Evolutionary conservation across 179 eudicot genomes (phyloP), one percentile per base, ranked within the genome.

Genomic region (Spergularia azorica): DNA sequence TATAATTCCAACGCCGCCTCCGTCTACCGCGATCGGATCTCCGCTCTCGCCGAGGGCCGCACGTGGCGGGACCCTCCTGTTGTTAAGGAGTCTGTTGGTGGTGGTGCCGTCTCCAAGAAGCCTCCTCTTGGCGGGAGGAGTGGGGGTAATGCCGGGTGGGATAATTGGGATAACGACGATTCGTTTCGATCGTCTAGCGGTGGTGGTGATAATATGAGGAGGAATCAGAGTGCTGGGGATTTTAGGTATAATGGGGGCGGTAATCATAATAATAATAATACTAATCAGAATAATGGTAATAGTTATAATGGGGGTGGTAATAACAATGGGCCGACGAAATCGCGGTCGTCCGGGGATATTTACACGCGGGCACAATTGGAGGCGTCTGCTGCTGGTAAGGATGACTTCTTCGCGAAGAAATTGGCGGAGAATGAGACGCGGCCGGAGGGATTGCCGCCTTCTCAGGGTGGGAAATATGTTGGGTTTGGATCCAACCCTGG

Each of bases 41-140:
- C 92, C 41, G 83, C 95, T 20, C 79, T 95, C 5, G 96, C 95
- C 0, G 97, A 95, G 36, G 96, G 95, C 1, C 85, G 90, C 0
- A 72, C 93, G 0, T 95, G 98, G 98, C 86, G 88, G 18, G 98
- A 95, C 59, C 96, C 98, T 0, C 95, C 97, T 2, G 91, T 91
- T 0, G 92, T 91, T 0, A 94, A 87, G 83, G 95, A 90, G 41
- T 63, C 73, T 0, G 16, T 79, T 2, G 79, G 65, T 8, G 73
- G 74, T n/a, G 67, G 75, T 11, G 72, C 67, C 32, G 32, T 26
- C 2, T 26, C 32, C 9, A 76, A 68, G 69, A 86, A 75, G 70
- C 88, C 88, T 1, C 89, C 89, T 1, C 26, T 54, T 82, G 77
- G 77, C 0, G 70, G 71, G 3, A 74, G 79, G 3, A 74, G 70